phyloP scores from a whole-genome alignment of 1,284 basidiomycete genomes.

The Sphagnurus paluster region DNA sequence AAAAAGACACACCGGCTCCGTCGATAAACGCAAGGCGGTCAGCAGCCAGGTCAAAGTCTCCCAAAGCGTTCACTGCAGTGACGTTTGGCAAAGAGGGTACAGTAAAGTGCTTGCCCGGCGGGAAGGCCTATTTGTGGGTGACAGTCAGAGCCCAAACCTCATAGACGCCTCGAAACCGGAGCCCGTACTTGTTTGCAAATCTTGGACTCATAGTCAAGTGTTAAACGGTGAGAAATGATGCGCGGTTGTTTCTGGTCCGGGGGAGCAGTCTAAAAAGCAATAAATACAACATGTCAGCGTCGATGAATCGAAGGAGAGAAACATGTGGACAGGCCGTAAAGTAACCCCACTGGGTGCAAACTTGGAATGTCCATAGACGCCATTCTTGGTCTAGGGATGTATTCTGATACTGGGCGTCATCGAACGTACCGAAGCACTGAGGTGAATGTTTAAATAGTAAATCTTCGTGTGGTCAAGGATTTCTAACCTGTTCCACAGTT shows the following conservation, averaged over 20 bases:
- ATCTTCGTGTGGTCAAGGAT: conserved; percentile 5
- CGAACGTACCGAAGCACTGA: conserved; percentile 84
- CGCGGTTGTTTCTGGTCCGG: conserved; percentile 62
- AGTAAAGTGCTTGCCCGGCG: conserved; percentile 71
- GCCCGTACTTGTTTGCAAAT: conserved; percentile 69
- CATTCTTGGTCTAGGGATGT: conserved; percentile 69
- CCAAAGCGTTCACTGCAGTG: conserved; percentile 76
- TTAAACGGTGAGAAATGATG: conserved; percentile 74
- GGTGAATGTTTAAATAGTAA: conserved; percentile 1
- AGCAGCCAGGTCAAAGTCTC: conserved; percentile 73
- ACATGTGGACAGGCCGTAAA: conserved; percentile 53
- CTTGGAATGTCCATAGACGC: conserved; percentile 91
- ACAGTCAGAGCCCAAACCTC: neutral
- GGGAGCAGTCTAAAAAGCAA: conserved; percentile 57
- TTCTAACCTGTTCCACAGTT: conserved; percentile 58
- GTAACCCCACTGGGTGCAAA: conserved; percentile 95
- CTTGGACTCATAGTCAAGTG: conserved; percentile 77
- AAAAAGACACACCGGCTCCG: conserved; percentile 83
- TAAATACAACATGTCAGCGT: conserved; percentile 17
- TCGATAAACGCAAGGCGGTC: conserved; percentile 87
- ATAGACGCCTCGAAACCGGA: neutral
- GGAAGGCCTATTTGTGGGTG: conserved; percentile 64
- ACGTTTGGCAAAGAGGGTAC: conserved; percentile 79
- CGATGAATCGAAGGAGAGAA: conserved; percentile 1
- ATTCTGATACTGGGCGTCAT: conserved; percentile 67